Conservation (phyloP, 2,329 filamentous ascomycete genomes). For the Talaromyces sp. region DNA sequence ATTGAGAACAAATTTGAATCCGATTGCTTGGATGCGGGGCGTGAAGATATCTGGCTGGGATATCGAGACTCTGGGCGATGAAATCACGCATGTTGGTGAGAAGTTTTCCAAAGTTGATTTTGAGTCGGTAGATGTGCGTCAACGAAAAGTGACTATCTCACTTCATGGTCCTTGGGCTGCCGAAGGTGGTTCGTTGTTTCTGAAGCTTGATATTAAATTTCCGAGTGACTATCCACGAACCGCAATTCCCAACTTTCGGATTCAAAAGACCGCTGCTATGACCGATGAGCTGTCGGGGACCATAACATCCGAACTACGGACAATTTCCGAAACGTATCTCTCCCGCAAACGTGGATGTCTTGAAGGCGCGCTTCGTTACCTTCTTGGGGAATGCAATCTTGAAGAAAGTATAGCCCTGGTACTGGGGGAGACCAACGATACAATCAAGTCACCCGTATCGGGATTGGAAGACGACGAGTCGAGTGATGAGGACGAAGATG, state of each 20-base stretch:
- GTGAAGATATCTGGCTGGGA: conserved; percentile 54
- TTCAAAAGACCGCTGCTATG: conserved; percentile 54
- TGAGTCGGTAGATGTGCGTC: conserved; percentile 52
- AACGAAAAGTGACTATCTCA: conserved; percentile 50
- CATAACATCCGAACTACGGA: conserved; percentile 46
- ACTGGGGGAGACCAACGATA: conserved; percentile 52
- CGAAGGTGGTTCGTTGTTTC: conserved; percentile 46
- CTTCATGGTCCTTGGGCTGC: conserved; percentile 56
- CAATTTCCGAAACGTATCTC: conserved; percentile 51
- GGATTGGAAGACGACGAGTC: conserved; percentile 65
- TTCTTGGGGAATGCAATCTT: conserved; percentile 53
- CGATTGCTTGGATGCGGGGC: conserved; percentile 60
- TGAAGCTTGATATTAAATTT: conserved; percentile 54
- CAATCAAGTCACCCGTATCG: conserved; percentile 38
- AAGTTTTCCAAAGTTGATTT: conserved; percentile 57
- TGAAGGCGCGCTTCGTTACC: conserved; percentile 57
- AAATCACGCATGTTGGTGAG: conserved; percentile 56
- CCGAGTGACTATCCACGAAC: conserved; percentile 50
- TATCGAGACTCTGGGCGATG: conserved; percentile 52
- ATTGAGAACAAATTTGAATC: conserved; percentile 47
- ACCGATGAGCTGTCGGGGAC: conserved; percentile 45
- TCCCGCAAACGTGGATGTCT: conserved; percentile 50
- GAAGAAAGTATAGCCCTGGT: conserved; percentile 51
- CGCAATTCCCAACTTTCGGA: conserved; percentile 45
- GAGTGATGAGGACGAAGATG: conserved; percentile 68